Evolutionary conservation across 495 filamentous ascomycete species (phyloP).

Genomic region (Melanomma pulvis-pyrius): DNA sequence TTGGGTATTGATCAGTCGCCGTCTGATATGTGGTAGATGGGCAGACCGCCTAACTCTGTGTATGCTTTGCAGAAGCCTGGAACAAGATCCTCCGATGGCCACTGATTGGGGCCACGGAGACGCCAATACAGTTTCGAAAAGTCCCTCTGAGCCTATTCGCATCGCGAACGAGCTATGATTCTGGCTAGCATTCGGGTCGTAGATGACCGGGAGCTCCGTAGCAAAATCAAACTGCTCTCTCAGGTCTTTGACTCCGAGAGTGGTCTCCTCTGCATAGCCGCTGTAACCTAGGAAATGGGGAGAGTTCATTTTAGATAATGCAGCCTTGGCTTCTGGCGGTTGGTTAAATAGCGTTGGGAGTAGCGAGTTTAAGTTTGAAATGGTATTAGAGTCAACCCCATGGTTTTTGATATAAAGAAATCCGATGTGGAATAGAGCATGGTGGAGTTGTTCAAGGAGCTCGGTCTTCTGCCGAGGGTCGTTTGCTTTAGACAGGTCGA

Average conservation of each 20-base stretch:
- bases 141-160: neutral
- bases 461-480: slow-evolving; percentile 8
- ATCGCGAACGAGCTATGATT: no score
- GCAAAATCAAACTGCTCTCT: slow-evolving; percentile 62
- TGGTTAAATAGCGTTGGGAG: slow-evolving; percentile 54
- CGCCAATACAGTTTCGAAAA: slow-evolving; percentile 51
- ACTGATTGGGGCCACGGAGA: slow-evolving; percentile 58
- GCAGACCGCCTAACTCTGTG: slow-evolving; percentile 28
- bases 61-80: slow-evolving; percentile 35
- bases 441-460: slow-evolving; percentile 1
- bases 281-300: slow-evolving; percentile 60
- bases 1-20: slow-evolving; percentile 29
- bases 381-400: slow-evolving; percentile 45
- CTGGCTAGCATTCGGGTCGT: slow-evolving; percentile 13
- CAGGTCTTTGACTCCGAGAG: slow-evolving; percentile 52
- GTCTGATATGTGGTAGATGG: slow-evolving; percentile 31
- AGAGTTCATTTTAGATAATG: slow-evolving; percentile 53
- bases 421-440: slow-evolving; percentile 50
- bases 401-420: slow-evolving; percentile 60
- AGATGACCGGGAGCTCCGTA: slow-evolving; percentile 52
- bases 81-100: slow-evolving; percentile 35
- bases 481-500: slow-evolving; percentile 26
- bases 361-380: slow-evolving; percentile 46
- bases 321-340: slow-evolving; percentile 44
- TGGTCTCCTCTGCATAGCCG: slow-evolving; percentile 55